Evolutionary conservation across 495 filamentous ascomycete species (phyloP).

Genomic region (Penicillium roqueforti): DNA sequence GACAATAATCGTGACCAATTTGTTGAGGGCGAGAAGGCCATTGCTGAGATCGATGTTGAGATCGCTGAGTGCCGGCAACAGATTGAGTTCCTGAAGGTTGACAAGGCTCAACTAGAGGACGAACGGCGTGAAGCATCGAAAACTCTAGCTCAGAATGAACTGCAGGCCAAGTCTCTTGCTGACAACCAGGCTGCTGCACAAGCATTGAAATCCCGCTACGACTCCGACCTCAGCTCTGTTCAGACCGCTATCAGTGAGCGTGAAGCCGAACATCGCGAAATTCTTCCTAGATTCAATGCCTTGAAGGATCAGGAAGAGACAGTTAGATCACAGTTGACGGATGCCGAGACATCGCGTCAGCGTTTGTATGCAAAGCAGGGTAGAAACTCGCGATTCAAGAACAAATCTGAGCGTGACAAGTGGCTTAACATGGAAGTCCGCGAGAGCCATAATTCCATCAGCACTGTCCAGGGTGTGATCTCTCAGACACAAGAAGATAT

Average conservation of each 20-base stretch:
- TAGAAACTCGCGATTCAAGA: slow-evolving; percentile 81
- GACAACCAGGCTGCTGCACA: slow-evolving; percentile 78
- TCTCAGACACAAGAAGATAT: slow-evolving; percentile 85
- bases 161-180: slow-evolving; percentile 73
- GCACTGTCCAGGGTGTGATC: slow-evolving; percentile 74
- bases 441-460: slow-evolving; percentile 69
- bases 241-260: slow-evolving; percentile 69
- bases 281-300: slow-evolving; percentile 70
- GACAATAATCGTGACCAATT: slow-evolving; percentile 78
- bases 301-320: slow-evolving; percentile 68
- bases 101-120: slow-evolving; percentile 82
- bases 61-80: slow-evolving; percentile 76
- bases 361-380: slow-evolving; percentile 92
- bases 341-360: slow-evolving; percentile 69
- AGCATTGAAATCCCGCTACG: slow-evolving; percentile 62
- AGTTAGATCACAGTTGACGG: slow-evolving; percentile 64
- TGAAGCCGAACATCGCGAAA: slow-evolving; percentile 66
- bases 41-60: slow-evolving; percentile 68
- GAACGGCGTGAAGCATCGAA: slow-evolving; percentile 79
- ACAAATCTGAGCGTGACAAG: slow-evolving; percentile 80
- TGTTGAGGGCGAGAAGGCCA: slow-evolving; percentile 73
- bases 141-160: slow-evolving; percentile 73
- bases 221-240: slow-evolving; percentile 68
- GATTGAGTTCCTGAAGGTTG: slow-evolving; percentile 81
- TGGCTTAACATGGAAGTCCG: slow-evolving; percentile 78